Conservation (phyloP, 768 basidiomycete genomes). For the Lactifluus subvellereus region DNA sequence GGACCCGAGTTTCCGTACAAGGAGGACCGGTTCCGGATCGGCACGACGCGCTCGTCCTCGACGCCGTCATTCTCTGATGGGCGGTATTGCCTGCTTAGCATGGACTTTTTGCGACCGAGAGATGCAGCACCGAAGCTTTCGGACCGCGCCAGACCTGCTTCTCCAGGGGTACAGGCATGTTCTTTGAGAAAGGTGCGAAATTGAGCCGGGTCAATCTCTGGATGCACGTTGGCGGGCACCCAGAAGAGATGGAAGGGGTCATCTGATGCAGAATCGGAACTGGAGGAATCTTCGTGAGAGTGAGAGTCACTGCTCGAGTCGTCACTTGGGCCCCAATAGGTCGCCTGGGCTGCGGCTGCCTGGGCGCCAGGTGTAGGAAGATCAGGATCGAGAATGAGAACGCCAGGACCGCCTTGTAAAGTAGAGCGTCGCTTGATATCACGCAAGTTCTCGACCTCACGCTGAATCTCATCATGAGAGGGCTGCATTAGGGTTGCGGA, state of each 20-base stretch:
- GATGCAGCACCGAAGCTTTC: constrained; percentile 40
- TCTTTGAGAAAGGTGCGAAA: constrained; percentile 94
- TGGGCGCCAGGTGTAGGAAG: constrained; percentile 70
- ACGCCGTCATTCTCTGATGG: constrained; percentile 73
- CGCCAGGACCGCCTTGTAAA: constrained; percentile 66
- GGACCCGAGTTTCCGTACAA: constrained; percentile 65
- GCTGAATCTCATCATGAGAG: constrained; percentile 77
- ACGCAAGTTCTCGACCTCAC: constrained; percentile 79
- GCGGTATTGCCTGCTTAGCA: constrained; percentile 91
- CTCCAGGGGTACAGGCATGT: constrained; percentile 60
- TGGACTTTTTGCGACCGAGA: constrained; percentile 82
- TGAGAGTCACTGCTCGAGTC: constrained; percentile 40
- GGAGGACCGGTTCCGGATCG: constrained; percentile 61
- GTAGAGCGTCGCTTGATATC: constrained; percentile 82
- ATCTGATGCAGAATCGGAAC: constrained; percentile 40
- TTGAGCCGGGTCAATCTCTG: constrained; percentile 95
- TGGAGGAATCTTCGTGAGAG: constrained; percentile 41
- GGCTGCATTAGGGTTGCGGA: constrained; percentile 48
- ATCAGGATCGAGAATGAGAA: constrained; percentile 86
- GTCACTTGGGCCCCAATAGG: constrained; percentile 31
- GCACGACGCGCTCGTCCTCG: constrained; percentile 58
- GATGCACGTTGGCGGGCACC: constrained; percentile 95
- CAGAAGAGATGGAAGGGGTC: constrained; percentile 94
- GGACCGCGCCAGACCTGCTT: constrained; percentile 41
- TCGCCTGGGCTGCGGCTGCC: constrained; percentile 34